phyloP scores from a whole-genome alignment of 257 asterid genomes.

The Cruciata laevipes region DNA sequence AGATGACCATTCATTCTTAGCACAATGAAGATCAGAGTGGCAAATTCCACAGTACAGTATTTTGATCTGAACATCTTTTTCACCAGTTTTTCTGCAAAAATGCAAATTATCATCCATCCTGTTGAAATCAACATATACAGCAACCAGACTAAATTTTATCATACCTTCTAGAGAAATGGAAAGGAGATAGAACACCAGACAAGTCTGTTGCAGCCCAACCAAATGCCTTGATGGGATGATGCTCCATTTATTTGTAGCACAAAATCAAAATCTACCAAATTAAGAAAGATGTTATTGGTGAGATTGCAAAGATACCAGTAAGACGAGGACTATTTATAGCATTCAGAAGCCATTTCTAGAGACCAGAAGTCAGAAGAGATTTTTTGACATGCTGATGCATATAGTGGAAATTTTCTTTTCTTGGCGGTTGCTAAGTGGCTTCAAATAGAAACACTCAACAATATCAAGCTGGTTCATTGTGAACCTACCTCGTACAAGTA shows the following conservation, averaged over 20 bases:
- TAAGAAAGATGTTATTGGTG: background rate
- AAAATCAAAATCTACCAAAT: no score
- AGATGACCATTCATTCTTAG: slow-evolving; percentile 35
- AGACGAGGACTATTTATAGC: background rate
- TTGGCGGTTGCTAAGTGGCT: background rate
- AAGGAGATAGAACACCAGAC: slow-evolving; percentile 18
- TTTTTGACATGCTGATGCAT: background rate
- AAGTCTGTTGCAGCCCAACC: slow-evolving; percentile 20
- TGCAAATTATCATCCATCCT: background rate
- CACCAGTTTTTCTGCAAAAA: slow-evolving; percentile 28
- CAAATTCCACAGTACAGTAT: slow-evolving; percentile 39
- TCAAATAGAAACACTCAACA: no score
- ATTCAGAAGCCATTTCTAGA: background rate
- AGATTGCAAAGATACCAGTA: background rate
- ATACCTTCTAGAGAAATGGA: slow-evolving; percentile 17
- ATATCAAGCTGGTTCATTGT: no score
- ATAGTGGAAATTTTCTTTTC: background rate
- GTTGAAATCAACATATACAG: background rate
- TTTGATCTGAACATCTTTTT: slow-evolving; percentile 34
- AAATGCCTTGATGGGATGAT: slow-evolving; percentile 17
- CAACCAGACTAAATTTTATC: no score
- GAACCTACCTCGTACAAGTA: no score
- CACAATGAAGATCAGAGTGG: slow-evolving; percentile 42
- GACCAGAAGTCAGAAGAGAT: no score
- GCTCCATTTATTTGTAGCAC: background rate